These are phyloP conservation scores for Artomyces pyxidatus DNA, from an alignment of 768 basidiomycete species.

Conservation along the genomic window DNA sequence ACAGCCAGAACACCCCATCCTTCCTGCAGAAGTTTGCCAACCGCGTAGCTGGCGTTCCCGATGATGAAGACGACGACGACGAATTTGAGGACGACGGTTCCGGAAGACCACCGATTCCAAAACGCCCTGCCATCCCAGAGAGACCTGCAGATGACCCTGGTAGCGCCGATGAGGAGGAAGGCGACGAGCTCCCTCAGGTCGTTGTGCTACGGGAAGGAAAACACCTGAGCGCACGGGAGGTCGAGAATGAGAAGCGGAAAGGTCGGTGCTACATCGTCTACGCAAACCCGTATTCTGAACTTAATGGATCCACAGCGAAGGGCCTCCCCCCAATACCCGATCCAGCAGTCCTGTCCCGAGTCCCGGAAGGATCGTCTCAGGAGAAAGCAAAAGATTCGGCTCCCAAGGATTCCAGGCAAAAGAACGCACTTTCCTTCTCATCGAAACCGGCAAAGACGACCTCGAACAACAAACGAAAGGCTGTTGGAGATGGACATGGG, in stretches of 20 bases:
- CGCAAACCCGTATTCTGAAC: constrained; percentile 4
- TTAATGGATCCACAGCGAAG: constrained; percentile 35
- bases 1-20: constrained; percentile 49
- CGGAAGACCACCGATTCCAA: constrained; percentile 67
- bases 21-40: constrained; percentile 64
- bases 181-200: constrained; percentile 80
- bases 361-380: neutral
- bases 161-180: constrained; percentile 54
- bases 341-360: constrained; percentile 7
- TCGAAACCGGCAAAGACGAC: constrained; percentile 21
- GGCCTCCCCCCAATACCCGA: constrained; percentile 50
- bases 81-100: constrained; percentile 59
- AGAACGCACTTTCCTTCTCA: constrained; percentile 32
- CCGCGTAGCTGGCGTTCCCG: constrained; percentile 44
- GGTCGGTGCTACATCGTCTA: constrained; percentile 35
- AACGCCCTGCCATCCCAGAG: constrained; percentile 63
- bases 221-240: constrained; percentile 74
- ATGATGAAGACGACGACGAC: constrained; percentile 42
- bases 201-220: constrained; percentile 86
- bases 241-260: constrained; percentile 66
- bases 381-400: neutral
- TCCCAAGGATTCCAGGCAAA: constrained; percentile 12
- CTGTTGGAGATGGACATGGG: constrained; percentile 25
- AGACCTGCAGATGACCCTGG: constrained; percentile 62
- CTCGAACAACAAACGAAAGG: constrained; percentile 25